phyloP scores from a whole-genome alignment of 805 yeast species.

The Candida oleophila region DNA sequence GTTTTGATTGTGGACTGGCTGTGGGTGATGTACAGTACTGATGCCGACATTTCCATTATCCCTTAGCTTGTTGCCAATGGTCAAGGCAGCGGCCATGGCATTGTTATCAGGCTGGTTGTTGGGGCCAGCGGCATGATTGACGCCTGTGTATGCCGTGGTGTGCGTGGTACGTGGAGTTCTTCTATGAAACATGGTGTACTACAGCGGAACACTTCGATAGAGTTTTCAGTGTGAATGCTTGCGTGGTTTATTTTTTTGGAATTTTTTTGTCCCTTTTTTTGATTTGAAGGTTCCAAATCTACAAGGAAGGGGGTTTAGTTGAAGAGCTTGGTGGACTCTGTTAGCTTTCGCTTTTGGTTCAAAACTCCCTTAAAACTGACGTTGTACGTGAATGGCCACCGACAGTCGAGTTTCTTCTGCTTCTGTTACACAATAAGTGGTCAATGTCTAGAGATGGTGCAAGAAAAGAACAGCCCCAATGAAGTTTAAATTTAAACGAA shows the following conservation, averaged over 20 bases:
- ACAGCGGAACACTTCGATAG: too few relatives aligned
- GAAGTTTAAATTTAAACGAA: neutral
- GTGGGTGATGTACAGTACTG: constrained; percentile 10
- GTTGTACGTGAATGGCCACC: neutral
- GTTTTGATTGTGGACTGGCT: constrained; percentile 1
- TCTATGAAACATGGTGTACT: neutral
- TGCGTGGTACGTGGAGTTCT: constrained; percentile 33
- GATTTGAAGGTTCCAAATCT: neutral
- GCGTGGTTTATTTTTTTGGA: too few relatives aligned
- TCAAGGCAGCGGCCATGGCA: constrained; percentile 46
- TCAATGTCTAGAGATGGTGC: neutral
- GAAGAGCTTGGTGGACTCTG: too few relatives aligned
- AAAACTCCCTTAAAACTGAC: neutral
- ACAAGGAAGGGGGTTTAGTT: neutral
- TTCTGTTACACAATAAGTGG: too few relatives aligned
- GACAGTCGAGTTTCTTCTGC: neutral
- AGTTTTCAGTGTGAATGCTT: too few relatives aligned
- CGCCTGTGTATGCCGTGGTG: constrained; percentile 42
- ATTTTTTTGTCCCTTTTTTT: neutral
- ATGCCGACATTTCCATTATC: constrained; percentile 12
- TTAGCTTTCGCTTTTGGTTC: too few relatives aligned
- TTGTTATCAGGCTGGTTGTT: constrained; percentile 33
- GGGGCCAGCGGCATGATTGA: constrained; percentile 33
- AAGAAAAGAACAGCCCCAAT: neutral
- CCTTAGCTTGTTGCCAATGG: constrained; percentile 37